These are phyloP conservation scores for Naganishia friedmannii DNA, from an alignment of 768 basidiomycete genomes.

Conservation along the genomic window DNA sequence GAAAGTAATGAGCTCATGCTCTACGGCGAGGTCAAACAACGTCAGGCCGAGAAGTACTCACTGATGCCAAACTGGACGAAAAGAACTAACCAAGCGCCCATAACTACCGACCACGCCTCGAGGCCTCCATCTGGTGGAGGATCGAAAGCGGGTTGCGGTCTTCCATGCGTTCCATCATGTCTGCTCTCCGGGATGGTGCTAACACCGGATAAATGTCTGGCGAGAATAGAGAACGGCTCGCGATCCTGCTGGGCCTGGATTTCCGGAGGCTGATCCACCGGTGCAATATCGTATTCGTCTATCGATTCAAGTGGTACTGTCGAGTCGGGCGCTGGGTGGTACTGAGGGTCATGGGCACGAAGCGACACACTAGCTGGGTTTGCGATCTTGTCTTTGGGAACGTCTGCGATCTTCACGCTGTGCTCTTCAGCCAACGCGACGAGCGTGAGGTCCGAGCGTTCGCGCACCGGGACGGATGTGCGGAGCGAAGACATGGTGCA, in stretches of 20 bases:
- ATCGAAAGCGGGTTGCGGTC: conserved; percentile 34
- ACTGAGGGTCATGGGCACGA: not conserved
- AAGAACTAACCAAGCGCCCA: conserved; percentile 40
- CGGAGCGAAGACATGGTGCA: not conserved
- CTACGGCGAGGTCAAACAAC: not conserved
- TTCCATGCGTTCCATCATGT: conserved; percentile 23
- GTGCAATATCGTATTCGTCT: conserved; percentile 28
- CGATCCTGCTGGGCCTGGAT: conserved; percentile 19
- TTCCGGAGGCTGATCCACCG: conserved; percentile 25
- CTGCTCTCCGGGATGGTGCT: conserved; percentile 27
- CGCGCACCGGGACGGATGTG: not conserved
- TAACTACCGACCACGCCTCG: conserved; percentile 47
- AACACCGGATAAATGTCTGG: conserved; percentile 29
- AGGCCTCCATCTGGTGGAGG: conserved; percentile 48
- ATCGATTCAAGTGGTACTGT: not conserved
- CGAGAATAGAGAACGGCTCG: conserved; percentile 30
- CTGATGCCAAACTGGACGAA: conserved; percentile 47
- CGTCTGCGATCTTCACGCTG: not conserved
- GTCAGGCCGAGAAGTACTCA: conserved; percentile 32
- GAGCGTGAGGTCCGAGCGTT: not conserved
- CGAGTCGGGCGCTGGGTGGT: not conserved
- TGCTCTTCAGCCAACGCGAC: not conserved
- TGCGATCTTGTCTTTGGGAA: not conserved
- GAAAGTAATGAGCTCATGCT: not conserved
- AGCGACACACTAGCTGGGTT: not conserved